Base-by-base conservation (phyloP, 129 eudicot species). In the Glebionis coronaria region DNA sequence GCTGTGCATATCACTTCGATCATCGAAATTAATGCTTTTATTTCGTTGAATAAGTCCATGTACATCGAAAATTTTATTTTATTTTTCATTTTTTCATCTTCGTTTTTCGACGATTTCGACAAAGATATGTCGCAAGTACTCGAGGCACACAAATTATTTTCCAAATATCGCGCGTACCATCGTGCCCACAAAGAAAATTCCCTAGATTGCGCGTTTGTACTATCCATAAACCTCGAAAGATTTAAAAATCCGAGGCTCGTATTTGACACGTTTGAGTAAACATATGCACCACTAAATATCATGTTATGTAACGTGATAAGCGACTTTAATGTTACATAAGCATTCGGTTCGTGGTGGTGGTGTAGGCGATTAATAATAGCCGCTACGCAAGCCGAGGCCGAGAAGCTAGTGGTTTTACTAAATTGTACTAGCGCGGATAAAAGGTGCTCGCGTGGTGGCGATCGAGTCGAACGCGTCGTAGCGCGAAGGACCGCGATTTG, bases 161-260 rank as follows among this genome's bases (percentile, higher is more conserved):
- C 90, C 19, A 89, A 18, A n/a, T 79, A 71, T 0, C 73, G 44
- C 1, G 84, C 86, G 60, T 83, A 89, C 96, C 96, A 89, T 23
- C 84, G 82, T 0, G 80, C 90, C 96, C 96, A 89, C 14, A 60
- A n/a, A 0, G 88, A 83, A 12, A 89, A 71, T 62, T 85, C 90
- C 44, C 75, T 40, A 3, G 84, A 67, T 44, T 81, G 77, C 3
- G n/a, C 46, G 73, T 78, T 59, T 0, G 81, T 29, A 47, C 81
- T 63, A 18, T 83, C 85, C 1, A 40, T 9, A 49, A 89, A 85
- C 31, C 19, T 58, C n/a, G 88, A 81, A 7, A 89, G 77, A 15
- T 89, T 83, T 1, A 89, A 69, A 15, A 60, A 75, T 3, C 65
- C 71, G 10, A 53, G 59, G 35, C 73, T 68, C 1, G 78, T 69